A percentile compares a stretch with the other conserved stretches of the same genome.
phyloP scores from a whole-genome alignment of 257 asterid species.

The Nicotiana tabacum region DNA sequence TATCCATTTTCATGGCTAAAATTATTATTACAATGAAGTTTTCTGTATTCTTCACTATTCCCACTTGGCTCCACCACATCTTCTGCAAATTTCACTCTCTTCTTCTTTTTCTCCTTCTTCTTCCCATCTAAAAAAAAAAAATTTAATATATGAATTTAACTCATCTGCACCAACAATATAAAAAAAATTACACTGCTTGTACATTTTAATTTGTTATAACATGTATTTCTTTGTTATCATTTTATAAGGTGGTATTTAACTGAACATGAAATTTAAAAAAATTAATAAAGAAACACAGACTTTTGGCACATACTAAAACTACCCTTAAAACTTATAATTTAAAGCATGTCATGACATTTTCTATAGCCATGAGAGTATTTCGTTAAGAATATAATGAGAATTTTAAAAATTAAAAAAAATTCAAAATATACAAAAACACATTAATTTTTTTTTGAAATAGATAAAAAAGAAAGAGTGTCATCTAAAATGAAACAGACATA shows the following conservation, averaged over 20 bases:
- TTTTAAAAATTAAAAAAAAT: not conserved
- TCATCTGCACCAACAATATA: not conserved
- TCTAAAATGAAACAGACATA: too few relatives aligned
- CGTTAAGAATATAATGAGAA: not conserved
- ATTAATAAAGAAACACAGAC: too few relatives aligned
- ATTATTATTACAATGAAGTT: conserved; percentile 17
- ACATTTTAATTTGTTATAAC: not conserved
- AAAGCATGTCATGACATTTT: not conserved
- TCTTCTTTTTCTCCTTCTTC: conserved; percentile 56
- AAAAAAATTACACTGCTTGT: not conserved
- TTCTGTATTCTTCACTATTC: conserved; percentile 67
- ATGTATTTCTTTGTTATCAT: too few relatives aligned
- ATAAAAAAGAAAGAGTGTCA: not conserved
- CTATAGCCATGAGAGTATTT: not conserved
- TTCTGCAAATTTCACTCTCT: conserved; percentile 77
- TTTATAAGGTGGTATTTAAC: not conserved
- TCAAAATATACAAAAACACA: not conserved
- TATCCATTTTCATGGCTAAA: not conserved
- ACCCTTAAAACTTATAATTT: too few relatives aligned
- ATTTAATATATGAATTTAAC: not conserved
- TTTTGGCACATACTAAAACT: not conserved
- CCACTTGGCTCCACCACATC: conserved; percentile 89
- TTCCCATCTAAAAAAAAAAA: conserved; percentile 28
- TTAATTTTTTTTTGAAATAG: too few relatives aligned
- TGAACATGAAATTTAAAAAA: not conserved